Base-by-base conservation (phyloP, 352 stramenopile species). In the Globisporangium lucens region DNA sequence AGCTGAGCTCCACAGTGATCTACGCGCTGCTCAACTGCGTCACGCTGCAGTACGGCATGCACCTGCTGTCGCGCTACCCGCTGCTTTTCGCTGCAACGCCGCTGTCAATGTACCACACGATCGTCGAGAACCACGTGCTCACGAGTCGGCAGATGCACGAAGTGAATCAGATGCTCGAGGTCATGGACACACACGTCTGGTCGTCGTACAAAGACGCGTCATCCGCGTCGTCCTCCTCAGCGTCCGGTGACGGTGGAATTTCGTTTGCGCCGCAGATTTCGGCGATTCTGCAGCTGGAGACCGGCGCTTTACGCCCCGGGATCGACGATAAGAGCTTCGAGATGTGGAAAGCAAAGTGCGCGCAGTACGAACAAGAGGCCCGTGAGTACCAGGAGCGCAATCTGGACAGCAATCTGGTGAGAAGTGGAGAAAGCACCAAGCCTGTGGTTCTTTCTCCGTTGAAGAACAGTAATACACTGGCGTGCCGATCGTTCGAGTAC, bases 111-210 rank as follows among this genome's bases (percentile, higher is more conserved):
- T 95, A 95, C 66, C 84, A 91, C 68, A 88, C 79, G 15, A 90
- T 94, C 59, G 74, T 95, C 17, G 84, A 92, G 63, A 78, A 79
- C 8, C 78, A 92, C 62, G 75, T 88, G 10, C 75, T 96, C 1
- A 89, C 71, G 17, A 75, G 89, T 57, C 81, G 79, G 24, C 85
- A 94, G 61, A 78, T 82, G 9, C 65, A 89, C 56, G 79, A 93
- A 56, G 76, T 93, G 17, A 71, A 79, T 36, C 79, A 83, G 43
- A 89, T 93, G 69, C 74, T 96, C 22, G 89, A 96, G 65, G 81
- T 83, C 35, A 83, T 94, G 36, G 87, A 95, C 61, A 92, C 87
- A 4, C 88, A 93, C 33, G 77, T 92, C 2, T 96, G 89, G 87
- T 77, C 80, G 17, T 85, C 87, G 2, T 93, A 90, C 63, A 90